These are phyloP conservation scores for Pontederia crassipes DNA, from an alignment of 176 grass and related monocot species.

Conservation along the genomic window DNA sequence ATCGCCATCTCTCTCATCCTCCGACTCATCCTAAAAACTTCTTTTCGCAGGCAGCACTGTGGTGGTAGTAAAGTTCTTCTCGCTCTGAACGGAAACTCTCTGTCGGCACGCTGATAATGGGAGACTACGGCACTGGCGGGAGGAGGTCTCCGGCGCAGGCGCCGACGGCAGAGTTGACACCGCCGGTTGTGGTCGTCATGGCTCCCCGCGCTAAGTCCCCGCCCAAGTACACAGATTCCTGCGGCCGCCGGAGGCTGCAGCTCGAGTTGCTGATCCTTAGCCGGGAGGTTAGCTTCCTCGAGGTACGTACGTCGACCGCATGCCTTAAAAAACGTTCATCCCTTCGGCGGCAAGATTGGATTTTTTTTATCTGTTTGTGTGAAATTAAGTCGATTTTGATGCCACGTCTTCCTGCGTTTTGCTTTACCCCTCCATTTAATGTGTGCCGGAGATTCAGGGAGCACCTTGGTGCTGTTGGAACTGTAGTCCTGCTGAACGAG, in stretches of 20 bases:
- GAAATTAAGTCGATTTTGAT: neutral
- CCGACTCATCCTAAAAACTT: slow-evolving; percentile 3
- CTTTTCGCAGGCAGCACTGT: neutral
- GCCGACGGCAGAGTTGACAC: slow-evolving; percentile 1
- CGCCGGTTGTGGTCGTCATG: slow-evolving; percentile 27
- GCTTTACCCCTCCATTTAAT: too few relatives aligned
- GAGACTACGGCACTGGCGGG: neutral
- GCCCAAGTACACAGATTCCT: slow-evolving; percentile 81
- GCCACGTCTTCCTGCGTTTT: too few relatives aligned
- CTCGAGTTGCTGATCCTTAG: slow-evolving; percentile 90
- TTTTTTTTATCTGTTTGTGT: neutral
- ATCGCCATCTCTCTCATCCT: slow-evolving; percentile 9
- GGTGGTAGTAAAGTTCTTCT: neutral
- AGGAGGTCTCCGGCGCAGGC: neutral
- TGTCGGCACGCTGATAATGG: neutral
- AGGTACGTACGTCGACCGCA: slow-evolving; percentile 25
- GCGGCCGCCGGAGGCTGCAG: slow-evolving; percentile 75
- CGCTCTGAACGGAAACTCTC: neutral
- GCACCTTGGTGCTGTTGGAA: too few relatives aligned
- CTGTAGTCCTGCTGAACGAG: too few relatives aligned
- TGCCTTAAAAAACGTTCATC: neutral
- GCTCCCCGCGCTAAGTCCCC: slow-evolving; percentile 69
- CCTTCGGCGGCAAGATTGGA: neutral
- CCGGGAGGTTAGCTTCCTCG: slow-evolving; percentile 76
- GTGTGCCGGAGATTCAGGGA: too few relatives aligned